Evolutionary conservation across 2,329 filamentous ascomycete species (phyloP), one percentile per base, ranked within the genome.

Genomic region (Ilyonectria sp.): DNA sequence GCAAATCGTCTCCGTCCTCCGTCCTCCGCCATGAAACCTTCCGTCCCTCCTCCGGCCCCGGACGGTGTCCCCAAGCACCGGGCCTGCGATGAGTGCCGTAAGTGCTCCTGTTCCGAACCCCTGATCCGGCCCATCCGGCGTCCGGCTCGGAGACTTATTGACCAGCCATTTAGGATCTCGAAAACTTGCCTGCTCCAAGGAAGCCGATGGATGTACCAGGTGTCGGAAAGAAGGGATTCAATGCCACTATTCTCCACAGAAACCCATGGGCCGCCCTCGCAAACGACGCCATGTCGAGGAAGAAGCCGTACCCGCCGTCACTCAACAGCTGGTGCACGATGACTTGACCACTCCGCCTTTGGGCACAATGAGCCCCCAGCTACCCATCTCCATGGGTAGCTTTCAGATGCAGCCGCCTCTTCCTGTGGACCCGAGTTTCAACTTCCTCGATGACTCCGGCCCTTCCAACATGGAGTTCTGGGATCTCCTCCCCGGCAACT

Each of bases 11-110:
- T 35, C 15, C 17, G 9, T 44, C 19, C 26, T 35, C 15, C 17
- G 9, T 44, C 19, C 26, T 29, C 35, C 31, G 40, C 35, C 19
- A 77, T 79, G 78, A 60, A 71, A 37, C 62, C 73, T 52, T 69
- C 70, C 21, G 23, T 53, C 37, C 47, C 60, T 63, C 58, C 63
- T n/a, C 49, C 56, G 47, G 53, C 40, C 13, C 33, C 44, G 40
- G 64, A 68, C 49, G 72, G 69, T 57, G 71, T 79, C 67, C 76
- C 82, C 67, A 91, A 89, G 75, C 88, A 87, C 69, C 85, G 89
- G 54, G 89, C 90, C 68, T 92, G 90, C 78, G 90, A 92, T 78
- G 89, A 91, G 78, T 92, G 90, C 79, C 86, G 90, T 92, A 84
- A 79, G 88, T 84, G 35, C 19, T 52, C 9, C 46, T 23, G 10